These are phyloP conservation scores for Eutrema yunnanense DNA, from an alignment of 345 rosid genomes.

Conservation along the genomic window DNA sequence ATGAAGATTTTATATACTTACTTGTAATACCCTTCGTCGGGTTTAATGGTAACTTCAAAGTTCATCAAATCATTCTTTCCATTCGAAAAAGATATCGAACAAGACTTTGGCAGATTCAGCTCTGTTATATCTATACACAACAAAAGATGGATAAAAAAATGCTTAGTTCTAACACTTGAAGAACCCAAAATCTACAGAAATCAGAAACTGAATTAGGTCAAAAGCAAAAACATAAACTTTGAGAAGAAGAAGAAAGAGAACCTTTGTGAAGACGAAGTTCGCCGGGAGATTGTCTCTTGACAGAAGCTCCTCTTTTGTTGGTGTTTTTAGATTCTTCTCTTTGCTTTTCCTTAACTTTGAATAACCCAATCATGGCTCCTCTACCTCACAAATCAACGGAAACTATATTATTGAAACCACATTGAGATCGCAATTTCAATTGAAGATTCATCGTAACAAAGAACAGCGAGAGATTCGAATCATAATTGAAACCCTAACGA, in stretches of 20 bases:
- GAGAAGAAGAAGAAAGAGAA: conserved; percentile 7
- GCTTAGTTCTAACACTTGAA: background rate
- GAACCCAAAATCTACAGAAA: background rate
- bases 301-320: conserved; percentile 34
- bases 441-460: conserved; percentile 29
- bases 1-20: conserved; percentile 21
- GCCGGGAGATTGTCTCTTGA: conserved; percentile 66
- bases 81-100: conserved; percentile 51
- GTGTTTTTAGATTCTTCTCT: conserved; percentile 53
- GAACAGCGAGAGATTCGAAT: background rate
- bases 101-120: conserved; percentile 59
- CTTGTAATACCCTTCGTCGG: conserved; percentile 76
- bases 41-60: conserved; percentile 62
- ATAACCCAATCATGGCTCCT: conserved; percentile 60
- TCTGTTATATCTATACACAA: conserved; percentile 56
- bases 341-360: conserved; percentile 80
- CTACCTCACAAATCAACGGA: conserved; percentile 11
- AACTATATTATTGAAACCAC: background rate
- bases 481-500: background rate
- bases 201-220: background rate
- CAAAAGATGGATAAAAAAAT: background rate
- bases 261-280: conserved; percentile 89
- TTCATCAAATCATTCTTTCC: conserved; percentile 76
- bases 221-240: background rate
- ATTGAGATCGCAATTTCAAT: background rate